phyloP scores from a whole-genome alignment of 306 rosid genomes.

The Sicyos baderoa region DNA sequence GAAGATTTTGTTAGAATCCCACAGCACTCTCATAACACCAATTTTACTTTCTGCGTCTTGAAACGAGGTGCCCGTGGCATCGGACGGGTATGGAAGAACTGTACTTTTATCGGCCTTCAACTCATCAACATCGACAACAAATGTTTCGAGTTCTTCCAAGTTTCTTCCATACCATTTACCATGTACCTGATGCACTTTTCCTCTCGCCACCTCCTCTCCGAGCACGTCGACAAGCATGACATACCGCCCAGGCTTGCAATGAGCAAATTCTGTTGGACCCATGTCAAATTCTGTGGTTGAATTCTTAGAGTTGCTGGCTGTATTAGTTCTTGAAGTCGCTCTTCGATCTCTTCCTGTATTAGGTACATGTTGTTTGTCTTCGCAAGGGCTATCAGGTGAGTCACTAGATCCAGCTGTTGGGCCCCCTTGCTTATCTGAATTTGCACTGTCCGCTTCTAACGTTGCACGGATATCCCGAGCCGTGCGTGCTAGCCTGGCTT shows the following conservation, averaged over 20 bases:
- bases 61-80: constrained; percentile 54
- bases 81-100: constrained; percentile 55
- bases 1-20: constrained; percentile 54
- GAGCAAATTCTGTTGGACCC: constrained; percentile 36
- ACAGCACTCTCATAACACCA: constrained; percentile 68
- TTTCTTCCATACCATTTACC: constrained; percentile 63
- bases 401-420: constrained; percentile 31
- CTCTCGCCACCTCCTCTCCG: constrained; percentile 58
- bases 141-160: constrained; percentile 44
- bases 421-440: constrained; percentile 46
- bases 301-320: constrained; percentile 27
- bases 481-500: constrained; percentile 83
- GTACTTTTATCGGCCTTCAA: constrained; percentile 46
- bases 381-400: constrained; percentile 46
- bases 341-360: constrained; percentile 42
- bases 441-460: constrained; percentile 38
- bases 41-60: constrained; percentile 57
- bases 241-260: constrained; percentile 46
- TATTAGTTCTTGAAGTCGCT: constrained; percentile 24
- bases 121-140: constrained; percentile 58
- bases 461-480: constrained; percentile 54
- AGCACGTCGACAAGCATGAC: constrained; percentile 35
- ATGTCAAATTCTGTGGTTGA: constrained; percentile 28
- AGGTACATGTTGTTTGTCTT: constrained; percentile 27
- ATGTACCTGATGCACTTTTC: constrained; percentile 47